Base-by-base conservation (phyloP, 1,284 basidiomycete species). In the Ceratobasidium theobromae region DNA sequence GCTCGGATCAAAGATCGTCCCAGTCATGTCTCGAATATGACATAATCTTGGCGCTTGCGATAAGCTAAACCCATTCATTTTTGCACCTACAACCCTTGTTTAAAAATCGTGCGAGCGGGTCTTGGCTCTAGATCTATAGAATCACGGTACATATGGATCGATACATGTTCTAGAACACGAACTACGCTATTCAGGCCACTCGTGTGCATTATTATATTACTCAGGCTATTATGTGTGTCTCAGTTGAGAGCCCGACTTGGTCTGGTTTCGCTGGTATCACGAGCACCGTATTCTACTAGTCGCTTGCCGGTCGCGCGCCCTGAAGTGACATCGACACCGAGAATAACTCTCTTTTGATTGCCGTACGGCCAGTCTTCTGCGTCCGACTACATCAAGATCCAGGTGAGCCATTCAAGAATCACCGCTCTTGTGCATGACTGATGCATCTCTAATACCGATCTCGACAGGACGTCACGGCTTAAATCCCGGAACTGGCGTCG, bases 241-340 rank as follows among this genome's bases (percentile, higher is more conserved):
- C 58, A 64, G 58, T 64, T 64, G 58, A 64, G 58, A 64, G 58
- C 48, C 58, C 35, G 32, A 12, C 58, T 64, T 49, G 18, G 23
- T 32, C 6, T 27, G 14, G n/a, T 33, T 46, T 38, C 43, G 11
- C 21, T 35, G 23, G 35, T 14, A 18, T 18, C 5, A 6, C 16
- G 21, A 16, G 16, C 21, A 4, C 16, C 40, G 16, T 43, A n/a
- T n/a, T 5, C 21, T 43, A 33, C 28, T 33, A 1, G 23, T 49
- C 33, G 4, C 33, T 23, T 16, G 11, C n/a, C 45, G 21, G 12
- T 32, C 32, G 25, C 35, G 16, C 52, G 33, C 5, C 23, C 23
- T 49, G 16, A 38, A 30, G 28, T 28, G 48, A 12, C 33, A 52
- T 25, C 21, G 35, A 18, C 28, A 33, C 25, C 27, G 33, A 35